These are phyloP conservation scores for Sporisorium scitamineum DNA, from an alignment of 1,284 basidiomycete genomes.

Conservation along the genomic window DNA sequence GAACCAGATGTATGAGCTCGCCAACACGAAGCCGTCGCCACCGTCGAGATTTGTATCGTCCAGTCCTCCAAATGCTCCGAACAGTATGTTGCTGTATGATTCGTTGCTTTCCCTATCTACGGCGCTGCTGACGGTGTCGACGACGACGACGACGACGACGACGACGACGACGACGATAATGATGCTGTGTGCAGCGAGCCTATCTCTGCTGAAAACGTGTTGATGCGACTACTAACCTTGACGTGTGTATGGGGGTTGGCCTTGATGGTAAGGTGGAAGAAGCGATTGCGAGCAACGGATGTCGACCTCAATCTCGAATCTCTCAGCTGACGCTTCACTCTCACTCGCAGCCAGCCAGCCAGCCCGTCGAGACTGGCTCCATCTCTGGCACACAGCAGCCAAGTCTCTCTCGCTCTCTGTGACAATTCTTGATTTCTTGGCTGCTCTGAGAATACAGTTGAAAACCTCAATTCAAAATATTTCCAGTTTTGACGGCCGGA, in stretches of 20 bases:
- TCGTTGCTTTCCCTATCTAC: too few relatives aligned
- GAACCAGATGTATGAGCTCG: constrained; percentile 5
- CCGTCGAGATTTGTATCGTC: neutral
- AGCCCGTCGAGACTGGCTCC: too few relatives aligned
- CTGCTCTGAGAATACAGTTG: fast-evolving
- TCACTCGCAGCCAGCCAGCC: neutral
- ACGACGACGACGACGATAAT: constrained; percentile 13
- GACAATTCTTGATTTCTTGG: too few relatives aligned
- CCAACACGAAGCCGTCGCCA: neutral
- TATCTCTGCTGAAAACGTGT: neutral
- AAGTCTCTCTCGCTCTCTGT: constrained; percentile 2
- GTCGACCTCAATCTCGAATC: constrained; percentile 37
- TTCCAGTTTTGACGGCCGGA: constrained; percentile 5
- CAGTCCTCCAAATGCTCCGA: neutral
- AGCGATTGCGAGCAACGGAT: constrained; percentile 18
- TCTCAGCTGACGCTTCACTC: constrained; percentile 2
- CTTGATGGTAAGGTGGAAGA: constrained; percentile 54
- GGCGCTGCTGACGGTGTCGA: too few relatives aligned
- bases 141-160: neutral
- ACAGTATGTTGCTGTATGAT: neutral
- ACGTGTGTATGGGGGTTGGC: constrained; percentile 51
- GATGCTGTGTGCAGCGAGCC: constrained; percentile 13
- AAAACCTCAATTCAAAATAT: neutral
- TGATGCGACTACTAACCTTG: constrained; percentile 49
- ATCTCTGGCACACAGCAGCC: neutral